Evolutionary conservation across 2,329 filamentous ascomycete genomes (phyloP).

Genomic region (Alternaria sp.): DNA sequence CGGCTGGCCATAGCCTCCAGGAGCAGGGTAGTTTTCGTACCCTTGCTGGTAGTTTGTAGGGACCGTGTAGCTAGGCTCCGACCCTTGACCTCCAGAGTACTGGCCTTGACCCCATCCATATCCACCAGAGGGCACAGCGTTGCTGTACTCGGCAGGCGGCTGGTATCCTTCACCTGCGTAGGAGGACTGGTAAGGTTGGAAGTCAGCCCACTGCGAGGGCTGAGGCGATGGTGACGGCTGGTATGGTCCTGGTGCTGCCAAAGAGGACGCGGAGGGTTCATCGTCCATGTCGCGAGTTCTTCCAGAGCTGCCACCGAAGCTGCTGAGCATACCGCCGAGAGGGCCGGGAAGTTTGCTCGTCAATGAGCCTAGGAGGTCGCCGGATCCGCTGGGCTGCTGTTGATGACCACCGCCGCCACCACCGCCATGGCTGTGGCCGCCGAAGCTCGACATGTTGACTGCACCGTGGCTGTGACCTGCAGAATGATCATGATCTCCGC

Average conservation of each 20-base stretch:
- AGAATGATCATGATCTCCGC: constrained; percentile 41
- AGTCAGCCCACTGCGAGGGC: constrained; percentile 36
- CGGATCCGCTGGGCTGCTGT: constrained; percentile 15
- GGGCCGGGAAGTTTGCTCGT: constrained; percentile 27
- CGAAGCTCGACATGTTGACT: constrained; percentile 33
- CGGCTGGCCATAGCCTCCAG: constrained; percentile 24
- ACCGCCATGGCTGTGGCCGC: constrained; percentile 22
- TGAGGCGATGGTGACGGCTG: constrained; percentile 32
- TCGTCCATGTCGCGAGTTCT: constrained; percentile 33
- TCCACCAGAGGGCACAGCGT: constrained; percentile 29
- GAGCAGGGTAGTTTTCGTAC: constrained; percentile 36
- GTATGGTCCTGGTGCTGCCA: constrained; percentile 17
- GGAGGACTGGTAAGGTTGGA: constrained; percentile 46
- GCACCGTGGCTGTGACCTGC: constrained; percentile 41
- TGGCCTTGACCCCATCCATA: constrained; percentile 39
- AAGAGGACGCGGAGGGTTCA: constrained; percentile 19
- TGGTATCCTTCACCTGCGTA: constrained; percentile 40
- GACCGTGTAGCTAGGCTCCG: constrained; percentile 41
- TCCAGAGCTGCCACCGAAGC: constrained; percentile 26
- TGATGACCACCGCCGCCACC: constrained; percentile 9
- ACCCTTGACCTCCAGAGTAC: constrained; percentile 40
- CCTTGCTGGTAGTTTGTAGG: constrained; percentile 48
- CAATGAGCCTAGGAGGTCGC: constrained; percentile 34
- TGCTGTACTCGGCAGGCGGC: constrained; percentile 35
- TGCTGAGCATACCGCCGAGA: constrained; percentile 22